Evolutionary conservation across 1,284 basidiomycete species (phyloP).

Genomic region (Trichosporon faecale): DNA sequence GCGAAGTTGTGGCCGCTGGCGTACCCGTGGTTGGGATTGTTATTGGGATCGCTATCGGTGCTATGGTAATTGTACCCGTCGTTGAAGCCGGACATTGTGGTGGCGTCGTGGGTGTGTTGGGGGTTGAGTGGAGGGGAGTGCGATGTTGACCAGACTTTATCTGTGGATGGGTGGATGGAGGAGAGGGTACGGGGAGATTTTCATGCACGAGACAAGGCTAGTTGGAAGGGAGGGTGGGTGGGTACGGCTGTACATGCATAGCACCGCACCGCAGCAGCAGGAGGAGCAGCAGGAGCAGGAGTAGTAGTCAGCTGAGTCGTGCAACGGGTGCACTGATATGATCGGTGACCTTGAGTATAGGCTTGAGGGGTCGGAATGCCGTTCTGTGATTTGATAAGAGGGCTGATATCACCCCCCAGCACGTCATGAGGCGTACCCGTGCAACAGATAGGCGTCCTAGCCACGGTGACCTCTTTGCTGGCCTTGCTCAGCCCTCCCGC

Average conservation of each 20-base stretch:
- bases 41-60: no score
- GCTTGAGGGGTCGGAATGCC: neutral
- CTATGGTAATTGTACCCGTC: neutral
- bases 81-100: constrained; percentile 6
- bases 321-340: neutral
- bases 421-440: neutral
- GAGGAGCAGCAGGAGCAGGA: neutral
- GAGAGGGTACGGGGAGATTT: neutral
- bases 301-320: neutral
- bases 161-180: neutral
- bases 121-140: neutral
- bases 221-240: neutral
- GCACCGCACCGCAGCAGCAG: neutral
- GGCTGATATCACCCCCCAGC: neutral
- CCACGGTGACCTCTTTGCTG: neutral
- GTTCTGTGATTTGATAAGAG: neutral
- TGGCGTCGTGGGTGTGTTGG: neutral
- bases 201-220: neutral
- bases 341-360: neutral
- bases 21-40: neutral
- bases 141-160: neutral
- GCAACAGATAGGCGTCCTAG: neutral
- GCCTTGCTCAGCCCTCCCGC: neutral
- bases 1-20: neutral
- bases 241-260: neutral